phyloP scores from a whole-genome alignment of 2,329 filamentous ascomycete species.

The Colletotrichum sp. region DNA sequence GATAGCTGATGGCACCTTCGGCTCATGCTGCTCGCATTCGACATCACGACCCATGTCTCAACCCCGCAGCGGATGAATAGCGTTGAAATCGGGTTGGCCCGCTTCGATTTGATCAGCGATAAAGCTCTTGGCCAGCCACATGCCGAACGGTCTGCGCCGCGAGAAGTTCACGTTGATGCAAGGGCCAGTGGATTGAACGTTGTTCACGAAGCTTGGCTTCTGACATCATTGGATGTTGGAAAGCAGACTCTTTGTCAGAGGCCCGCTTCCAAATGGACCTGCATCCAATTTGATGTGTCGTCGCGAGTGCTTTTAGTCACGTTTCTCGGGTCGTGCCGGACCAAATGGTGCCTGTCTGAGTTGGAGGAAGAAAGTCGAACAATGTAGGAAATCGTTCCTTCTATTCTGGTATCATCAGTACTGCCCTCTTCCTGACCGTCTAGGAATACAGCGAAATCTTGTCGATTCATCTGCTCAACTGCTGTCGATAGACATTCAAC shows the following conservation, averaged over 20 bases:
- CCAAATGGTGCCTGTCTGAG: neutral
- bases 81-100: neutral
- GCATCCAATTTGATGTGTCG: neutral
- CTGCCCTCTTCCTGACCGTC: fast-evolving
- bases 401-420: neutral
- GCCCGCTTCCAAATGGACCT: neutral
- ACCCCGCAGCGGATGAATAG: neutral
- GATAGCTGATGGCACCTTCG: neutral
- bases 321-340: neutral
- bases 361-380: neutral
- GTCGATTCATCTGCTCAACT: neutral
- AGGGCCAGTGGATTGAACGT: neutral
- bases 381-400: neutral
- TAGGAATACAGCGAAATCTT: neutral
- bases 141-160: neutral
- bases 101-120: neutral
- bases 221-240: neutral
- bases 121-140: neutral
- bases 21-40: neutral
- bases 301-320: neutral
- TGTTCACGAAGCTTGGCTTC: neutral
- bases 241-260: neutral
- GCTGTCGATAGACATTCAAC: constrained; percentile 26
- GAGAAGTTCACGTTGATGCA: neutral
- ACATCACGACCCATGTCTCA: neutral